These are phyloP conservation scores for Cladophialophora bantiana DNA, from an alignment of 2,329 filamentous ascomycete genomes.

Conservation along the genomic window DNA sequence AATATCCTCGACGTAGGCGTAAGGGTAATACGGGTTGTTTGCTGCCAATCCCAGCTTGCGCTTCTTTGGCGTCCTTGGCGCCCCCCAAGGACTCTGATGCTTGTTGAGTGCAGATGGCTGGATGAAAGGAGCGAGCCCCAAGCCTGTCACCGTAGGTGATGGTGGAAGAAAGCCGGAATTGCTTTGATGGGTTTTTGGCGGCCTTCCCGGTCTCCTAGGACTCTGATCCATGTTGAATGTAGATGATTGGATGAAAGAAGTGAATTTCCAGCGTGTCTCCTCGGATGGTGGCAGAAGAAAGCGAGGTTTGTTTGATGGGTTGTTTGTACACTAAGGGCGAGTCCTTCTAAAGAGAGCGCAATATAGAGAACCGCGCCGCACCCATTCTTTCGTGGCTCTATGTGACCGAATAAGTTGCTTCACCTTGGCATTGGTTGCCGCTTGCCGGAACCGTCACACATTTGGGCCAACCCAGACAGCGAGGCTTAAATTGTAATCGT, in stretches of 20 bases:
- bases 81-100: neutral
- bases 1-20: neutral
- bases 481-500: neutral
- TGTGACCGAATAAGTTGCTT: neutral
- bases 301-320: neutral
- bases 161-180: too few species aligned
- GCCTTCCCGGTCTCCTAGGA: neutral
- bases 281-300: neutral
- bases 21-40: neutral
- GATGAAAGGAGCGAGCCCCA: too few species aligned
- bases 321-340: neutral
- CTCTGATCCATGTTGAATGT: neutral
- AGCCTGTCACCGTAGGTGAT: too few species aligned
- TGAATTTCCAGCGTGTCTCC: neutral
- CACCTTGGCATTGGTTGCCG: neutral
- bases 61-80: neutral
- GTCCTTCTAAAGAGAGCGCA: neutral
- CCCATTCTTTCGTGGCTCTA: neutral
- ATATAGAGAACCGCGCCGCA: neutral
- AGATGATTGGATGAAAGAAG: neutral
- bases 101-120: too few species aligned
- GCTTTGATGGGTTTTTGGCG: neutral
- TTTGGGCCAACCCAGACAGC: neutral
- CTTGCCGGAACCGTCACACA: neutral
- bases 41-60: neutral